Base-by-base conservation (phyloP, 768 basidiomycete genomes). In the Leucosporidium scottii region DNA sequence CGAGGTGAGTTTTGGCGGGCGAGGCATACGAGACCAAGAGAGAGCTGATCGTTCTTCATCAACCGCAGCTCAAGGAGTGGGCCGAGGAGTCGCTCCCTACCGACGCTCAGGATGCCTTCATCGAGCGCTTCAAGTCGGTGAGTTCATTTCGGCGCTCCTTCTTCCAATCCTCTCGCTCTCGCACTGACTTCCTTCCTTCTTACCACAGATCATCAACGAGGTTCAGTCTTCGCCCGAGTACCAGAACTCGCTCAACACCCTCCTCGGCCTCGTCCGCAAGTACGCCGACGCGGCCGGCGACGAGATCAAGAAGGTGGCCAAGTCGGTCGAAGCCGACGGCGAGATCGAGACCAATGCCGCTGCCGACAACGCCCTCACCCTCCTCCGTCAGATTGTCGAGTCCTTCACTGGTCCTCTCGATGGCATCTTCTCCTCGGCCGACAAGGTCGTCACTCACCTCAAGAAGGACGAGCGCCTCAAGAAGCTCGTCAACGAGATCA, bases 11-110 rank as follows among this genome's bases (percentile, higher is more conserved):
- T 34, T 17, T 27, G 20, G 1, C 2, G n/a, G 5, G 5, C 74
- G 61, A 57, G 67, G 47, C 62, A 9, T 12, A 8, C 8, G 15
- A 21, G 13, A n/a, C 47, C 17, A 27, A 5, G n/a, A n/a, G n/a
- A n/a, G 1, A 0, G 59, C 50, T 28, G 51, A n/a, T 3, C 3
- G 31, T 20, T 20, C 9, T 27, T 8, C 25, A 51, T 20, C 17
- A 17, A 18, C 25, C 8, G 8, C 61, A 65, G 64, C 51, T 66
- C 59, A 63, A 59, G 55, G 55, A 71, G 36, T n/a, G 39, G 25
- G n/a, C 78, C 30, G 79, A 80, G 66, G 80, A 80, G 64, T 77
- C 79, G 67, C 71, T 79, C 72, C 78, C 53, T 76, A 76, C 57
- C 75, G 78, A 79, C 68, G 77, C 76, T 51, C 76, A 76, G 68